Evolutionary conservation across 1,284 basidiomycete species (phyloP).

Genomic region (Meripilus lineatus): DNA sequence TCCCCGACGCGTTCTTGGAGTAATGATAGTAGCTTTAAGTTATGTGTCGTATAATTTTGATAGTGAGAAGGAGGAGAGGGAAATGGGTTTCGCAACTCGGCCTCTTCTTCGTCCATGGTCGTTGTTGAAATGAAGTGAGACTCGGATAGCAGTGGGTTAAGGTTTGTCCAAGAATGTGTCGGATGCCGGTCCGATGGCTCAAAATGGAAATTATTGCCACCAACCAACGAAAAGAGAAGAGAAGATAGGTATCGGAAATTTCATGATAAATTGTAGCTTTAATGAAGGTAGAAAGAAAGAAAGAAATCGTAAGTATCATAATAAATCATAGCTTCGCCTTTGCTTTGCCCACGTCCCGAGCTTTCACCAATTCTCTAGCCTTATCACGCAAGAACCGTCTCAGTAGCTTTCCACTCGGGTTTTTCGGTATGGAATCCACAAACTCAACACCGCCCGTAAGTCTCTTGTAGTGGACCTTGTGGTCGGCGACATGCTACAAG

Average conservation of each 20-base stretch:
- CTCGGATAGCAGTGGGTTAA: no score
- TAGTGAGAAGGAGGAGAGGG: conserved; percentile 79
- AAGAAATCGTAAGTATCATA: no score
- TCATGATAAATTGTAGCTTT: no score
- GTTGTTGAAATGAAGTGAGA: no score
- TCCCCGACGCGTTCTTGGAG: conserved; percentile 48
- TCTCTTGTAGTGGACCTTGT: conserved; percentile 19
- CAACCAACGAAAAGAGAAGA: no score
- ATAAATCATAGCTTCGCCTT: conserved; percentile 15
- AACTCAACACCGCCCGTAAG: conserved; percentile 18
- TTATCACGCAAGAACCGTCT: conserved; percentile 17
- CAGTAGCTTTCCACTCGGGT: conserved; percentile 18
- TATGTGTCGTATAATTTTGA: conserved; percentile 63
- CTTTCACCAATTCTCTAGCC: conserved; percentile 14
- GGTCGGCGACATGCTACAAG: conserved; percentile 15
- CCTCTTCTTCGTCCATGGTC: conserved; percentile 70
- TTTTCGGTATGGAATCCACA: conserved; percentile 18
- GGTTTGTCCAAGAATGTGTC: no score
- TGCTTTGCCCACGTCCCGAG: not conserved
- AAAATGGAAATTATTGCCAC: no score
- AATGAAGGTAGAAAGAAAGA: no score
- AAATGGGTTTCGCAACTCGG: conserved; percentile 75
- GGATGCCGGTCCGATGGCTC: no score
- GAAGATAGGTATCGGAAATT: no score
- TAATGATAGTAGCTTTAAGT: conserved; percentile 57